These are phyloP conservation scores for Pyrenochaeta sp. DNA, from an alignment of 2,329 filamentous ascomycete species.

Conservation along the genomic window DNA sequence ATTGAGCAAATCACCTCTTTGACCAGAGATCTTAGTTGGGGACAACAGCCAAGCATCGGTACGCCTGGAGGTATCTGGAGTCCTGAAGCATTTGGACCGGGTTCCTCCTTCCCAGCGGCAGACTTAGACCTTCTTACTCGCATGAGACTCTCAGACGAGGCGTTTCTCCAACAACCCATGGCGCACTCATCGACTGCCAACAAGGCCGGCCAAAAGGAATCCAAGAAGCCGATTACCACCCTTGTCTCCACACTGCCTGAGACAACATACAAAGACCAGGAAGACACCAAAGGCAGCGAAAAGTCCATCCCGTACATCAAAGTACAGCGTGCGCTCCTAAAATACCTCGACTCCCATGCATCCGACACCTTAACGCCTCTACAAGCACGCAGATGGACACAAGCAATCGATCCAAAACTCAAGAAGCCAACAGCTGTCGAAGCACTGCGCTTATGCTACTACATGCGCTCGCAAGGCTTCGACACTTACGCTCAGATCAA, in stretches of 20 bases:
- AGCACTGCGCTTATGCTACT: conserved; percentile 41
- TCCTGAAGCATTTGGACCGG: not conserved
- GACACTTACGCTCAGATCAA: conserved; percentile 28
- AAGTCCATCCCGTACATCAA: conserved; percentile 24
- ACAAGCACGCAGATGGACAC: conserved; percentile 25
- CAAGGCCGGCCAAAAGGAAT: not conserved
- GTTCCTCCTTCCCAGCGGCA: not conserved
- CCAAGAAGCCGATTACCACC: conserved; percentile 10
- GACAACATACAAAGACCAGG: conserved; percentile 28
- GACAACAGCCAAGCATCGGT: not conserved
- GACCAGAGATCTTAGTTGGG: not conserved
- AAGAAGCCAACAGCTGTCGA: conserved; percentile 19
- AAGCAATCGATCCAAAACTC: conserved; percentile 11
- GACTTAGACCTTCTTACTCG: not conserved
- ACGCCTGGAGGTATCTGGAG: not conserved
- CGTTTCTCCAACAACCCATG: not conserved
- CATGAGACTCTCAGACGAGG: not conserved
- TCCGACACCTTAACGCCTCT: conserved; percentile 19
- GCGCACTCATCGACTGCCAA: not conserved
- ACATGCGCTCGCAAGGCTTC: conserved; percentile 38
- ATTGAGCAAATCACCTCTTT: not conserved
- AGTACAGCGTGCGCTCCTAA: conserved; percentile 26
- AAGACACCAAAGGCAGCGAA: conserved; percentile 14
- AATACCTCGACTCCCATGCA: conserved; percentile 11
- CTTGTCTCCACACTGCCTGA: conserved; percentile 17